phyloP scores from a whole-genome alignment of 2,329 filamentous ascomycete species.

The Aspergillus intermedius region DNA sequence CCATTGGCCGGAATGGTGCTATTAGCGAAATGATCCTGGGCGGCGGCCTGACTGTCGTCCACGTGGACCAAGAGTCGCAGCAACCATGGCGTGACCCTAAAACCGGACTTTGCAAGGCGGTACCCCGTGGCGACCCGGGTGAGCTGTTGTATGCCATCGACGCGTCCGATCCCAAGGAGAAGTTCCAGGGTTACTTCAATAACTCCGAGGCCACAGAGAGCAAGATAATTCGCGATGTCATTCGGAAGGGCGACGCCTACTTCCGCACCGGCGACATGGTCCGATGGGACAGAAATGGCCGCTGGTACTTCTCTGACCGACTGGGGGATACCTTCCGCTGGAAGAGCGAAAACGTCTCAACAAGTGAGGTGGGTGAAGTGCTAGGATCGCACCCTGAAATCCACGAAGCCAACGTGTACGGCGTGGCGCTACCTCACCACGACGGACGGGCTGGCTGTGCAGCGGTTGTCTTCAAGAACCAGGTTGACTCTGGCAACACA shows the following conservation, averaged over 20 bases:
- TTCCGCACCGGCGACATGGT: conserved; percentile 81
- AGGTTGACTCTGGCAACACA: conserved; percentile 18
- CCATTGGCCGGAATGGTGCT: conserved; percentile 66
- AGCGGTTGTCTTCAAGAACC: conserved; percentile 56
- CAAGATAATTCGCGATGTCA: conserved; percentile 69
- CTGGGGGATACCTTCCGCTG: conserved; percentile 51
- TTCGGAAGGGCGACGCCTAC: conserved; percentile 70
- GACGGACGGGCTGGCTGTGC: conserved; percentile 81
- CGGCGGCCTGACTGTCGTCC: conserved; percentile 52
- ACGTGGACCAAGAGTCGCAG: conserved; percentile 66
- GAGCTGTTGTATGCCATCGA: conserved; percentile 72
- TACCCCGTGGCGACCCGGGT: conserved; percentile 58
- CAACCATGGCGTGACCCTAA: conserved; percentile 59
- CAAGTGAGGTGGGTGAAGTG: conserved; percentile 71
- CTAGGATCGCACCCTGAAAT: conserved; percentile 62
- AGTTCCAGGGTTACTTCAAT: conserved; percentile 77
- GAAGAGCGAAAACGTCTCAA: conserved; percentile 76
- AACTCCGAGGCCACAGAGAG: conserved; percentile 63
- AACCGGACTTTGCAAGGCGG: conserved; percentile 61
- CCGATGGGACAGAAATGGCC: conserved; percentile 62
- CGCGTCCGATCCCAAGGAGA: conserved; percentile 52
- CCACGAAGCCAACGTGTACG: conserved; percentile 79
- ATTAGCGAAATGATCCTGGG: conserved; percentile 53
- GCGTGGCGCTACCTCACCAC: conserved; percentile 69
- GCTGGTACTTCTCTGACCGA: conserved; percentile 69